Evolutionary conservation across 768 basidiomycete genomes (phyloP), one percentile per base, ranked within the genome.

Genomic region (Cantharellus cinnabarinus): DNA sequence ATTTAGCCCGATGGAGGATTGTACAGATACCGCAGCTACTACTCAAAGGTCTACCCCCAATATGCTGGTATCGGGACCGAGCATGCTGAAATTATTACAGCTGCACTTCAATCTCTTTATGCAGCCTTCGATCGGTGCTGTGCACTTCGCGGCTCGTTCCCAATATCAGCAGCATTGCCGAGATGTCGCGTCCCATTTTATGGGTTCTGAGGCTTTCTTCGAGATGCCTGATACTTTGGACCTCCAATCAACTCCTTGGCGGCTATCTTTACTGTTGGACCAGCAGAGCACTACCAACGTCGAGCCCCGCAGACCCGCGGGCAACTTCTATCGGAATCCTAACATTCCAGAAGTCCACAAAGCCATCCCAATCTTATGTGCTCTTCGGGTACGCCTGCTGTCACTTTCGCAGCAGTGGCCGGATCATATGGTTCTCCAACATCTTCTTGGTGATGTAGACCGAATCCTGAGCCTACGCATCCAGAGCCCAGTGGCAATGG

Each of bases 391-490:
- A 2, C 78, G 82, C 2, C 72, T 98, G 38, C 64, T 71, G 10
- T 60, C 41, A 2, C 73, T 95, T 20, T 75, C 83, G 35, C 70
- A 74, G 61, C 83, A 90, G 63, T 99, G 90, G 91, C 94, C 95
- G 0, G 94, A 98, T 63, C 95, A 99, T 68, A 90, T 93, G 84
- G 88, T 97, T 4, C 74, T 95, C n/a, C 85, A 84, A 38, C 82
- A 94, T 67, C 76, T 99, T 41, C 72, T 74, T 41, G 77, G 77
- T 59, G 82, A 83, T 40, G 90, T 85, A 65, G 75, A 83, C 44
- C 68, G 73, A 4, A 75, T 90, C 60, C 71, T 90, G 48, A 66
- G 71, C 0, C 71, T 90, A 29, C 72, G 77, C 55, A 70, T 86
- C 20, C 72, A 76, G 42, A 81, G 80, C 63, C 82, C 95, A 0